Percentiles rank a stretch among this genome's conserved stretches.
Evolutionary conservation across 169 alveolate species (phyloP).

Genomic region (Cryptosporidium sp.): DNA sequence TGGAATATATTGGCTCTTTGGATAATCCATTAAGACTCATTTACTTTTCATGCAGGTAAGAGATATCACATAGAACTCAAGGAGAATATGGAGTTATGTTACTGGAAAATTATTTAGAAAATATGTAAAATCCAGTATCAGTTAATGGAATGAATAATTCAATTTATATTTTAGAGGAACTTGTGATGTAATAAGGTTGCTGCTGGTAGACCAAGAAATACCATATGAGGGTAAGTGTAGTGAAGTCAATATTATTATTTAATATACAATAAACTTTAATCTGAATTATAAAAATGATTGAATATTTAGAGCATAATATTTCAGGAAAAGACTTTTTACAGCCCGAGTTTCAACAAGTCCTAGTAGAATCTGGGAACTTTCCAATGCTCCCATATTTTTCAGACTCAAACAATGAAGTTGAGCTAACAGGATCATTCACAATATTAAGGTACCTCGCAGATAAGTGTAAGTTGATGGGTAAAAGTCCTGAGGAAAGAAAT

Average conservation of each 20-base stretch:
- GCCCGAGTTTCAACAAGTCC: conserved; percentile 55
- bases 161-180: conserved; percentile 44
- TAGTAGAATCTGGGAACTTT: conserved; percentile 55
- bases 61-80: background rate
- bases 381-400: conserved; percentile 73
- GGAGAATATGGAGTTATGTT: background rate
- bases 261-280: background rate
- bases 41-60: conserved; percentile 73
- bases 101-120: background rate
- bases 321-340: conserved; percentile 65
- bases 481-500: conserved; percentile 3
- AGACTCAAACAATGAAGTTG: conserved; percentile 62
- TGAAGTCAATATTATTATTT: background rate
- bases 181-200: conserved; percentile 62
- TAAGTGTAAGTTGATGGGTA: conserved; percentile 66
- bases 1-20: conserved; percentile 33
- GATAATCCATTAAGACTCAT: conserved; percentile 47
- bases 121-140: background rate
- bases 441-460: conserved; percentile 57
- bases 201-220: conserved; percentile 44
- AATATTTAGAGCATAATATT: conserved; percentile 47
- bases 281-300: too few species aligned
- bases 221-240: conserved; percentile 58
- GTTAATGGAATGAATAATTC: background rate
- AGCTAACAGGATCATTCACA: conserved; percentile 70